Percentiles rank a stretch among this genome's conserved stretches.
Conservation (phyloP, 108 stramenopile species). For the Stephanodiscus triporus region DNA sequence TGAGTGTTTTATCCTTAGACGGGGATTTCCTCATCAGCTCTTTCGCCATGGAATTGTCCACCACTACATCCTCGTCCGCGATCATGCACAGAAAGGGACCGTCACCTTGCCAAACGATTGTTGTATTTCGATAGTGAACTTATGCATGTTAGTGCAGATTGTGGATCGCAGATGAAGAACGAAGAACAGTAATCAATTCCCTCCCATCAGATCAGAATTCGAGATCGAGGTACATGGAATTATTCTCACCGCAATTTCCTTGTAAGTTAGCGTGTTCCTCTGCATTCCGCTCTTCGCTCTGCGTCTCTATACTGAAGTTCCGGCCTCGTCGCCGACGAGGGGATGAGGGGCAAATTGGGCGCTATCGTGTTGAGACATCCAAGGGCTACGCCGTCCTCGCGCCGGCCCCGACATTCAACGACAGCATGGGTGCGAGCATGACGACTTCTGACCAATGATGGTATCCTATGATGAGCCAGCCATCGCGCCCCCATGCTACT, state of each 20-base stretch:
- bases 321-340: constrained; percentile 62
- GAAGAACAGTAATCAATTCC: neutral
- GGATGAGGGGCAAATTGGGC: constrained; percentile 64
- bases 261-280: constrained; percentile 57
- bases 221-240: neutral
- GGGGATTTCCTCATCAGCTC: constrained; percentile 56
- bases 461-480: constrained; percentile 65
- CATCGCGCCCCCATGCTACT: constrained; percentile 87
- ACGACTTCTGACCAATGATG: constrained; percentile 52
- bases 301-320: constrained; percentile 79
- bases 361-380: constrained; percentile 47
- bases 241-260: constrained; percentile 25
- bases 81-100: constrained; percentile 72
- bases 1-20: constrained; percentile 37
- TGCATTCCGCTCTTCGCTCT: constrained; percentile 69
- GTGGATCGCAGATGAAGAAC: constrained; percentile 29
- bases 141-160: constrained; percentile 74
- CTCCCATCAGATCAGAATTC: neutral
- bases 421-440: constrained; percentile 83
- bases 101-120: constrained; percentile 46
- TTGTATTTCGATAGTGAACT: constrained; percentile 53
- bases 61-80: constrained; percentile 82
- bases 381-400: constrained; percentile 48
- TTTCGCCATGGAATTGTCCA: constrained; percentile 69
- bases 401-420: constrained; percentile 56